Conservation (phyloP, 495 filamentous ascomycete species). For the Penicillium riverlandense region DNA sequence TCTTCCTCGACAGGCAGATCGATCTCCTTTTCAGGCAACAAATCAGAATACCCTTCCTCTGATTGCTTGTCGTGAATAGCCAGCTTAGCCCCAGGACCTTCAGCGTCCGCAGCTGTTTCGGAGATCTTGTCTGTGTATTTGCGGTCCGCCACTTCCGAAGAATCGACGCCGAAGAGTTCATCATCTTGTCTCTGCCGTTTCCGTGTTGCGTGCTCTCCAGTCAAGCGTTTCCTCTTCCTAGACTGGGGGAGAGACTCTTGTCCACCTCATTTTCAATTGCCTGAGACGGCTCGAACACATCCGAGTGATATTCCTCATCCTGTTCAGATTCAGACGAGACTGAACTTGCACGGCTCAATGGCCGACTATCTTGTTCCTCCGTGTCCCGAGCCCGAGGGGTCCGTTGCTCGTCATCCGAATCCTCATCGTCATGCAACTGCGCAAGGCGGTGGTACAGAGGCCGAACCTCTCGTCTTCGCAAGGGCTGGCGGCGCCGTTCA, state of each 20-base stretch:
- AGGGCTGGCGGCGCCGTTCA: conserved; percentile 57
- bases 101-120: neutral
- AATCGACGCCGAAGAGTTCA: conserved; percentile 57
- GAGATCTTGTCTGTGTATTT: conserved; percentile 1
- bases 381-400: conserved; percentile 62
- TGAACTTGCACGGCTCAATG: conserved; percentile 69
- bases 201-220: conserved; percentile 51
- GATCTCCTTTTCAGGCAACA: conserved; percentile 2
- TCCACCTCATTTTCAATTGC: neutral
- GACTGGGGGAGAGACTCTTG: conserved; percentile 32
- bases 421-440: conserved; percentile 48
- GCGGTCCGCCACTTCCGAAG: conserved; percentile 1
- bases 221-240: conserved; percentile 65
- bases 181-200: conserved; percentile 74
- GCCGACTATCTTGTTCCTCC: conserved; percentile 75
- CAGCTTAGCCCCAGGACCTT: conserved; percentile 1
- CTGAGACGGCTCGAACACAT: conserved; percentile 10
- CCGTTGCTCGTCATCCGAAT: conserved; percentile 53
- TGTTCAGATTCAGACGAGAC: conserved; percentile 58
- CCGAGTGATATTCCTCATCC: conserved; percentile 46
- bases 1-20: conserved; percentile 26
- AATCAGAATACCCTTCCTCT: neutral
- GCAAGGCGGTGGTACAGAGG: conserved; percentile 52
- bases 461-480: conserved; percentile 45
- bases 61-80: conserved; percentile 1